Conservation (phyloP, 371 early-diverging fungal genomes). For the Globomyces sp. region DNA sequence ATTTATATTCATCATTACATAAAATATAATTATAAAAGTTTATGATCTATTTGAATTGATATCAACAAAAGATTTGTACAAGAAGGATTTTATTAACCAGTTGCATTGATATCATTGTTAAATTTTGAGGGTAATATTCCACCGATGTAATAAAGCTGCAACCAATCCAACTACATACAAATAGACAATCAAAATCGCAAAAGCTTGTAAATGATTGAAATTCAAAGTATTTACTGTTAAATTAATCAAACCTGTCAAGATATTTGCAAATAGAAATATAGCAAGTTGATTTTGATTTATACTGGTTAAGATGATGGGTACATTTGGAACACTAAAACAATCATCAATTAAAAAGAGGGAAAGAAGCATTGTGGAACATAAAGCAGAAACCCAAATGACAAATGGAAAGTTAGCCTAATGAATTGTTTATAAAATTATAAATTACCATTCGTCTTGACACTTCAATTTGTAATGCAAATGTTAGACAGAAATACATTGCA, state of each 20-base stretch:
- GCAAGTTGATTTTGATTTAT: slow-evolving; percentile 79
- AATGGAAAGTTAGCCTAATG: slow-evolving; percentile 13
- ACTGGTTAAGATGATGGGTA: slow-evolving; percentile 56
- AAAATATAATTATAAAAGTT: no score
- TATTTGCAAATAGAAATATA: slow-evolving; percentile 81
- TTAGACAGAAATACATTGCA: slow-evolving; percentile 16
- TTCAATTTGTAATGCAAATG: background rate
- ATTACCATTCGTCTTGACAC: slow-evolving; percentile 11
- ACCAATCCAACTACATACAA: slow-evolving; percentile 43
- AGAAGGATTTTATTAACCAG: slow-evolving; percentile 3
- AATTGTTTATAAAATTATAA: no score
- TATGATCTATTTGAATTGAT: no score
- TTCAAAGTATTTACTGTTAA: slow-evolving; percentile 66
- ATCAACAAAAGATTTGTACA: no score
- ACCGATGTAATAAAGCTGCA: slow-evolving; percentile 21
- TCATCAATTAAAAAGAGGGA: slow-evolving; percentile 17
- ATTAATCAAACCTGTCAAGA: slow-evolving; percentile 81
- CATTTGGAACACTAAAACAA: slow-evolving; percentile 7
- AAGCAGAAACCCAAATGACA: background rate
- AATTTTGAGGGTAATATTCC: slow-evolving; percentile 32
- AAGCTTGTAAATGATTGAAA: slow-evolving; percentile 36
- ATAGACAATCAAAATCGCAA: slow-evolving; percentile 57
- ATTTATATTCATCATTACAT: no score
- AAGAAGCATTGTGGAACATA: background rate
- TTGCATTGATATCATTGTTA: background rate